Conservation (phyloP, 371 early-diverging fungal species). For the Mortierella sp. region DNA sequence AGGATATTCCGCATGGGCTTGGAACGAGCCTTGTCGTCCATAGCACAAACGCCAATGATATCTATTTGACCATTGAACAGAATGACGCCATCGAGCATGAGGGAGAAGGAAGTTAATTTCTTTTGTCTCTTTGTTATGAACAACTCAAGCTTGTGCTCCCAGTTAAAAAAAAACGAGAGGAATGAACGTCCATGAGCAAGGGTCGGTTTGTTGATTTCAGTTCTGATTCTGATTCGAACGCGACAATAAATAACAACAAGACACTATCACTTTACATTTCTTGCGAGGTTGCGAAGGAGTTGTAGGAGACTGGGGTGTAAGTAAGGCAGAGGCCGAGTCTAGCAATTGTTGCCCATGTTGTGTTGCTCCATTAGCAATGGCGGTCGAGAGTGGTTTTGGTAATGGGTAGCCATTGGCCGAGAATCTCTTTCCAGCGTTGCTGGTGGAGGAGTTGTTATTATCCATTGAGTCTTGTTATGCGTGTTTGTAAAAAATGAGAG, state of each 20-base stretch:
- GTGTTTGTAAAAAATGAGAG: not conserved
- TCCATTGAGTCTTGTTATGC: not conserved
- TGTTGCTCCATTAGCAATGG: constrained; percentile 1
- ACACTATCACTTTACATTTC: constrained; percentile 27
- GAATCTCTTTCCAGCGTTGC: not conserved
- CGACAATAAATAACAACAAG: not conserved
- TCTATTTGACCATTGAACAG: constrained; percentile 54
- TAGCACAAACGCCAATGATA: constrained; percentile 92
- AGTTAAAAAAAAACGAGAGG: not conserved
- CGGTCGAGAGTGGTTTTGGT: constrained; percentile 20
- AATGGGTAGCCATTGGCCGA: constrained; percentile 13
- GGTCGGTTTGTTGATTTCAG: not conserved
- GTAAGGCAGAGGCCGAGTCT: not conserved
- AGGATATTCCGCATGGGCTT: constrained; percentile 98
- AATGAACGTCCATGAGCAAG: not conserved
- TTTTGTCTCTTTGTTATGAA: not conserved
- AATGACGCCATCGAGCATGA: not conserved
- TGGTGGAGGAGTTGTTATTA: not conserved
- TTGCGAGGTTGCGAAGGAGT: constrained; percentile 35
- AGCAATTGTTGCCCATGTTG: not conserved
- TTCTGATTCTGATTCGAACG: not conserved
- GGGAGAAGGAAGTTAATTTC: not conserved
- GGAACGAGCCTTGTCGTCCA: constrained; percentile 93
- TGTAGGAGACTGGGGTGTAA: not conserved
- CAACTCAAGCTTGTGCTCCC: not conserved